phyloP scores from a whole-genome alignment of 257 asterid species.

The Coffea eugenioides region DNA sequence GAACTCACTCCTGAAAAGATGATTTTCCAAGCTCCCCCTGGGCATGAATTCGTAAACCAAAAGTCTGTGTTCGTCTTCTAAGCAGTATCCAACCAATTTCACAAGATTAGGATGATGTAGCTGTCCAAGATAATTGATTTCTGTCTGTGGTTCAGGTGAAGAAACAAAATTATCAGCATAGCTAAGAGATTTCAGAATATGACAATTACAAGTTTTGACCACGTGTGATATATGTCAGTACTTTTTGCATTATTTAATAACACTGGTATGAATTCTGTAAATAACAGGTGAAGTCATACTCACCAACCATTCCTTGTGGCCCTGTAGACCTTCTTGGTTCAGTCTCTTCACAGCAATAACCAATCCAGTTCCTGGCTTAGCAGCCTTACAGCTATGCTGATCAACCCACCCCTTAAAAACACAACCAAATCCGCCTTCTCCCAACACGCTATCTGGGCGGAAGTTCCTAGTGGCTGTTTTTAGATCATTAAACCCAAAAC shows the following conservation, averaged over 20 bases:
- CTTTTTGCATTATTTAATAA: too few relatives aligned
- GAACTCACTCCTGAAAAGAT: constrained; percentile 44
- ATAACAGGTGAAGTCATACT: constrained; percentile 22
- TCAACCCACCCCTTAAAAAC: constrained; percentile 91
- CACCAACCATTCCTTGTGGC: constrained; percentile 90
- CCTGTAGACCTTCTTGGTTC: constrained; percentile 76
- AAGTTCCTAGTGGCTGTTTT: constrained; percentile 69
- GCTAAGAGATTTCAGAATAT: not conserved
- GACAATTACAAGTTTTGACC: not conserved
- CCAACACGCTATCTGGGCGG: constrained; percentile 85
- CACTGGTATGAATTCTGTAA: not conserved
- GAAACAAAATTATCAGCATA: constrained; percentile 6
- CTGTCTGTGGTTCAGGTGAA: constrained; percentile 28
- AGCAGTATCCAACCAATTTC: constrained; percentile 43
- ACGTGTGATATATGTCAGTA: not conserved
- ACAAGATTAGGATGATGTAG: constrained; percentile 46
- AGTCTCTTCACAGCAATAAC: constrained; percentile 80
- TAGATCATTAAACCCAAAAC: constrained; percentile 60
- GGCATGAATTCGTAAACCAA: constrained; percentile 51
- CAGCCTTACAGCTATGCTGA: constrained; percentile 59
- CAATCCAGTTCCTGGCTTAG: constrained; percentile 69
- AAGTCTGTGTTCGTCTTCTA: constrained; percentile 47
- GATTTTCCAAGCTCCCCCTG: constrained; percentile 47
- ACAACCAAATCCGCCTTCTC: constrained; percentile 85
- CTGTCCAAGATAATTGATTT: constrained; percentile 40